Evolutionary conservation across 257 asterid species (phyloP), one percentile per base, ranked within the genome.

Genomic region (Solanum piurae): DNA sequence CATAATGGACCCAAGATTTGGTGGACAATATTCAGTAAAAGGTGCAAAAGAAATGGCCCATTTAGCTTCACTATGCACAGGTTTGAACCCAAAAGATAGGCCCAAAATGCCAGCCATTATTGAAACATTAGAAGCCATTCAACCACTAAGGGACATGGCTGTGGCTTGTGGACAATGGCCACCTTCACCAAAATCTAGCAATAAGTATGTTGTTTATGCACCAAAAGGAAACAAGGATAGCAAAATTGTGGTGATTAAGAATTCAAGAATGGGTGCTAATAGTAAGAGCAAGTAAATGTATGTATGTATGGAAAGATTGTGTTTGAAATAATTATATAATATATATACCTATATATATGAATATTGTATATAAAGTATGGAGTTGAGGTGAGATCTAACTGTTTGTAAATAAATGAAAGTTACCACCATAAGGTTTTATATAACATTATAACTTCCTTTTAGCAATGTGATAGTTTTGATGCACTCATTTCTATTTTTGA

Each of bases 91-190:
- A 0, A 94, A 92, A 66, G 98, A 96, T 46, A 94, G 99, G 90
- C 99, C 99, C 55, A 96, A 93, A 88, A 95, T 96, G 95, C 98
- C 98, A 0, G 93, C 92, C 12, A 94, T 96, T 25, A 95, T 96
- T 21, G 91, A 94, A 86, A 94, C 99, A 5, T 96, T 95, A 49
- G 98, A 96, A 84, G 90, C 93, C 84, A 88, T 96, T 37, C 94
- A 89, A 23, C 86, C 87, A 12, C 60, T 95, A 87, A 95, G 88
- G 89, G 98, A 96, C 84, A 93, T 95, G 98, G 98, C 98, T 2
- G 86, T 93, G 7, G 88, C 89, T 9, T 86, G 88, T 86, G 99
- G 99, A 23, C 98, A 94, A 23, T 94, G 98, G 98, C 95, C 94
- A 21, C 87, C 91, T 5, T 16, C 89, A 23, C 88, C 79, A 16